These are phyloP conservation scores for Kuraishia capsulata DNA, from an alignment of 805 yeast species.

Conservation along the genomic window DNA sequence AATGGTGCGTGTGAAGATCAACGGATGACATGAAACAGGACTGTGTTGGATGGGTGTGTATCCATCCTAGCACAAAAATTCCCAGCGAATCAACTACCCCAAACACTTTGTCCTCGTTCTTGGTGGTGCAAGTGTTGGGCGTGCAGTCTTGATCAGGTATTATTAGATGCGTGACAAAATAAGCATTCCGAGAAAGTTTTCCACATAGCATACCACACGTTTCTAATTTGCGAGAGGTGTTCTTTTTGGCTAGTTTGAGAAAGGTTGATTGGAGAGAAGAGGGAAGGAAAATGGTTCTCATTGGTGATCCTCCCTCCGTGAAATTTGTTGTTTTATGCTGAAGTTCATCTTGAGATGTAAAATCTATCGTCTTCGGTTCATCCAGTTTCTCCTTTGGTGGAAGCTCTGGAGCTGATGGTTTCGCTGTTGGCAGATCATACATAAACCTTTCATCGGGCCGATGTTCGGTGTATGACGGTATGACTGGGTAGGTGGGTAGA, in stretches of 20 bases:
- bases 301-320: constrained; percentile 49
- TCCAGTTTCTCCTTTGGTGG: not conserved
- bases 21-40: constrained; percentile 60
- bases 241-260: constrained; percentile 34
- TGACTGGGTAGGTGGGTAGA: not conserved
- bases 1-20: constrained; percentile 59
- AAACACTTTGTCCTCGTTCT: constrained; percentile 49
- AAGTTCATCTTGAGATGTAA: too few species aligned
- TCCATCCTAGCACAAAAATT: constrained; percentile 64
- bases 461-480: too few species aligned
- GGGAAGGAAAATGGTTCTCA: constrained; percentile 46
- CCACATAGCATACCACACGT: constrained; percentile 67
- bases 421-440: not conserved
- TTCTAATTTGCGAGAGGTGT: constrained; percentile 43
- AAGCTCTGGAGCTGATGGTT: not conserved
- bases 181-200: constrained; percentile 48
- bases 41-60: constrained; percentile 68
- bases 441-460: not conserved
- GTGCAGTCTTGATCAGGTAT: constrained; percentile 60
- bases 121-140: constrained; percentile 51
- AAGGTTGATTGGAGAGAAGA: constrained; percentile 30
- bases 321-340: constrained; percentile 29
- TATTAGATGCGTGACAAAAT: constrained; percentile 50
- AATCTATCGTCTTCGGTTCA: not conserved
- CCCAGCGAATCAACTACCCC: constrained; percentile 45